Evolutionary conservation across 176 grass and related monocot genomes (phyloP), one percentile per base, ranked within the genome.

Genomic region (Triticum monococcum): DNA sequence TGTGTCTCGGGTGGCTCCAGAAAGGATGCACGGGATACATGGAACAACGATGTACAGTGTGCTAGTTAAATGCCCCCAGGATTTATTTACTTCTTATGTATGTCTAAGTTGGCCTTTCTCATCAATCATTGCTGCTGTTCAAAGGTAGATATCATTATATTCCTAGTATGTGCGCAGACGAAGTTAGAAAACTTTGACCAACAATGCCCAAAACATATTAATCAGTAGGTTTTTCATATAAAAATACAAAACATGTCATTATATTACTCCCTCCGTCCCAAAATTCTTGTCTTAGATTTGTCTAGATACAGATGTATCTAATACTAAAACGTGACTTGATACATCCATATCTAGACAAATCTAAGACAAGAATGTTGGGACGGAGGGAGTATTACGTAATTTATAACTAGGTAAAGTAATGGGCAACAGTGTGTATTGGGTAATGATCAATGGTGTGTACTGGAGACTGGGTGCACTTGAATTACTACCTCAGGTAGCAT

Each of bases 71-170:
- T 57, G 7, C n/a, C 23, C 8, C 32, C 32, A 12, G 12, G 67
- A 83, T 72, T 83, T 61, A 73, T 62, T 31, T 62, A 16, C 82
- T 84, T 61, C 68, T 43, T 12, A 46, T 63, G 56, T 74, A 75
- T 14, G 33, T 41, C 13, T 54, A 50, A 8, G 64, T 82, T 81
- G 31, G 4, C 45, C 46, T 26, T 66, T 77, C 38, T 77, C 52
- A 67, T 50, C 64, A 65, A 72, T 41, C 37, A 72, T 11, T 12
- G 10, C 12, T 72, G 37, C 6, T 24, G 71, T 46, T 46, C n/a
- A 45, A 74, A 48, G 71, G 3, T 74, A 74, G 12, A 46, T 26
- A 28, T 16, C 38, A 74, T 48, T 41, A 23, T 74, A 74, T 25
- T 28, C 71, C 71, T 74, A 46, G 11, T 1, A 74, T 74, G 37